Evolutionary conservation across 768 basidiomycete species (phyloP), one percentile per base, ranked within the genome.

Genomic region (Pisolithus sp.): DNA sequence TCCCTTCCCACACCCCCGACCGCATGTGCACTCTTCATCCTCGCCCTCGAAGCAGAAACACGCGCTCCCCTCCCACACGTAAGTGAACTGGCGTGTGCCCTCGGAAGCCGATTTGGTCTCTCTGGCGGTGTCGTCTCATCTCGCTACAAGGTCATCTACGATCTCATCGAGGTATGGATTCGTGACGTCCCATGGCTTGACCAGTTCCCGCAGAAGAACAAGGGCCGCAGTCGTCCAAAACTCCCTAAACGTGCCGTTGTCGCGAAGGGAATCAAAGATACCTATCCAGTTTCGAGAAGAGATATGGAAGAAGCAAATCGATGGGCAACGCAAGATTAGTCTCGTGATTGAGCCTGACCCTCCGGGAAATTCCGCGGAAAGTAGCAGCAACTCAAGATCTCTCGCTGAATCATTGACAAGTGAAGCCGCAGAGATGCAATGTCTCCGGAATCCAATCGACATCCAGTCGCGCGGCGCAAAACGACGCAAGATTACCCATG

Each of bases 131-230:
- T 78, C 43, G 77, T 89, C 24, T 81, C 87, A 78, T 70, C 76
- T 26, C 81, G 86, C 3, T 91, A 91, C 68, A 85, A 81, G 63
- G 57, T 71, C 36, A 64, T 88, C 26, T 82, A 82, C 59, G 81
- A 85, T 58, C 67, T 77, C 50, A 67, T 89, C 30, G 76, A 76
- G 34, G 68, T 74, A 50, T 81, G 80, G 75, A 77, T 82, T 24
- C 71, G 76, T 46, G 76, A 78, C n/a, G 73, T 91, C 3, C 85
- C 86, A 5, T 92, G 89, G 89, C 71, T 89, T 10, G 76, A 81
- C 54, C 76, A 79, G 43, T 82, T 82, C 54, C 65, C 72, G 10
- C 57, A 53, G 57, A 65, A 76, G 68, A 56, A 53, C 31, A 67
- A 64, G 44, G 62, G 60, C 42, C 62, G 55, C 23, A 57, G 62